Base-by-base conservation (phyloP, 495 filamentous ascomycete species). In the Penicillium malachiteum region DNA sequence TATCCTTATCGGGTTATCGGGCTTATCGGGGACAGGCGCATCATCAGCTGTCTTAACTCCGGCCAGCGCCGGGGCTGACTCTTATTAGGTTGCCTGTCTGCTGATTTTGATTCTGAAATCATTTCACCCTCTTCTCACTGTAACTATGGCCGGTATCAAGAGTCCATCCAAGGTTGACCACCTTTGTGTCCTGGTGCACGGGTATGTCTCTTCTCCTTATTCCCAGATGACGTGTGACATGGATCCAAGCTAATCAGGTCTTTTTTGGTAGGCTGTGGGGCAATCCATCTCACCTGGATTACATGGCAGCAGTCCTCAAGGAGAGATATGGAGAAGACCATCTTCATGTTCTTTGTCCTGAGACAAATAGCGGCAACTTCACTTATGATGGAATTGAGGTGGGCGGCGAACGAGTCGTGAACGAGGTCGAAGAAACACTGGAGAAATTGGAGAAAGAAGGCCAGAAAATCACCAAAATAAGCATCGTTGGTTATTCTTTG, bases 381-480 rank as follows among this genome's bases (percentile, higher is more conserved):
- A 97, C 93, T 18, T 97, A 97, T 70, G 93, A 97, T 72, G 93
- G 93, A 49, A 91, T 97, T 65, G 92, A 97, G 62, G 75, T 87
- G 8, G 90, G 92, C 52, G 93, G 90, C 54, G 93, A 97, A 77
- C 85, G 93, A 38, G 85, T 97, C 32, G 87, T 87, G 16, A 75
- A 84, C 58, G 93, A 97, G 76, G 90, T 97, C 49, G 92, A 97
- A 70, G 84, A 92, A 58, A 85, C 84, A 37, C 70, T 97, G 33
- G 81, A 87, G 32, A 68, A 77, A n/a, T 78, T 93, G 42, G 78
- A 79, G 13, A 68, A 69, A 34, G 71, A 69, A n/a, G 92, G 91
- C 4, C 79, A 84, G 34, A 74, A 83, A 5, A 88, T 97, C 61
- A 84, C 68, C 44, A 96, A 90, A 74, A 66, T 97, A 33, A 96